phyloP scores from a whole-genome alignment of 345 rosid species.

The Ailanthus altissimus region DNA sequence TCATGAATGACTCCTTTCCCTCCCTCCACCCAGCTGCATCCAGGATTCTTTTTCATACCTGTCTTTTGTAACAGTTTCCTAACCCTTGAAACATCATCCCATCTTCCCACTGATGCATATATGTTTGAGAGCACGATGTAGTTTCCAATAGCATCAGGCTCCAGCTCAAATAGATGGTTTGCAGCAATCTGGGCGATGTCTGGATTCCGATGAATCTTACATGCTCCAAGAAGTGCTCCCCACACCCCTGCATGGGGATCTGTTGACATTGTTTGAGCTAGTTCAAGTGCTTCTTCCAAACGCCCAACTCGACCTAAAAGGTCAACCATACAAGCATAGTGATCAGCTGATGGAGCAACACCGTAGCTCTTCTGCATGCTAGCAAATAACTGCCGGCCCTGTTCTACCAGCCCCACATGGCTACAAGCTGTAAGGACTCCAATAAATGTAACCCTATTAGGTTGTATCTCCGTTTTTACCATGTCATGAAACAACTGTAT shows the following conservation, averaged over 20 bases:
- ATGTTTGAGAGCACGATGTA: conserved; percentile 63
- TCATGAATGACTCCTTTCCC: conserved; percentile 57
- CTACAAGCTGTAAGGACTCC: conserved; percentile 82
- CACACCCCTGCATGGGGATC: conserved; percentile 69
- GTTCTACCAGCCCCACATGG: conserved; percentile 61
- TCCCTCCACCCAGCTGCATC: conserved; percentile 70
- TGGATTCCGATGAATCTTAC: conserved; percentile 58
- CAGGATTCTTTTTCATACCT: conserved; percentile 75
- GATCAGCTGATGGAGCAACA: conserved; percentile 60
- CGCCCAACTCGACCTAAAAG: conserved; percentile 75
- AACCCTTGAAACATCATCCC: conserved; percentile 50
- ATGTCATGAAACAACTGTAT: conserved; percentile 60
- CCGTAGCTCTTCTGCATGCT: conserved; percentile 58
- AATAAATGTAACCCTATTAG: conserved; percentile 72
- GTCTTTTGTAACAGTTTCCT: conserved; percentile 53
- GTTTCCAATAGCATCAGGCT: conserved; percentile 69
- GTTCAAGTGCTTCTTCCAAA: conserved; percentile 65
- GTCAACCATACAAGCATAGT: conserved; percentile 81
- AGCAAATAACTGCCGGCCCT: conserved; percentile 58
- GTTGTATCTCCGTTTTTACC: conserved; percentile 52
- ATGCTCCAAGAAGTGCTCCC: conserved; percentile 95
- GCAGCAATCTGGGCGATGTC: conserved; percentile 73
- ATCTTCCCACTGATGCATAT: conserved; percentile 61
- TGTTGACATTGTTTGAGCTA: conserved; percentile 55
- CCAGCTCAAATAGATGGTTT: conserved; percentile 59